Evolutionary conservation across 768 basidiomycete genomes (phyloP), one percentile per base, ranked within the genome.

Genomic region (Boletus eberwhitei): DNA sequence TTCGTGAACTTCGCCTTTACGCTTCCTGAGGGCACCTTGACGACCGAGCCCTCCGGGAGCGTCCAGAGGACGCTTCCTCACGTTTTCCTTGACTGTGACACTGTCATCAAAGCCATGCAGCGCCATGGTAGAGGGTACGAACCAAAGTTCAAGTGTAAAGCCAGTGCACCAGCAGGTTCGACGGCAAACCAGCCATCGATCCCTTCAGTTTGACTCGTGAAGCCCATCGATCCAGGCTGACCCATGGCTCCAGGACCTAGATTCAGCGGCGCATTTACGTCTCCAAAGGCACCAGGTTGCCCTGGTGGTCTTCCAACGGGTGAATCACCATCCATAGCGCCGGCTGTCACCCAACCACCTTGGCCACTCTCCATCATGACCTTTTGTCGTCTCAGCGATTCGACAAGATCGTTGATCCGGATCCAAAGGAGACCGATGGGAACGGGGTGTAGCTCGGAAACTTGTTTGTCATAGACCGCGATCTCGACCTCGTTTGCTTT

Each of bases 401-500:
- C 97, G 17, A 97, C 90, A 22, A 99, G 77, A 70, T 99, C 97
- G 59, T 83, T 90, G 59, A 98, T 88, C 62, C 88, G 84, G 58
- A 99, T 81, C 97, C 97, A 99, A 24, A 98, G 77, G 62, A 98
- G 79, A 29, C 96, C 97, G 57, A 98, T 94, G 34, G 94, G 95
- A 14, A 90, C 81, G 1, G 92, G 86, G 60, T 93, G 82, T 14
- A 76, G 75, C 57, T 93, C 91, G 53, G 85, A 87, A 19, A 83
- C 81, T 64, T 91, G 90, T 62, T 93, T 93, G 73, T 99, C 97
- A 64, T 93, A 94, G 32, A 99, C 83, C 31, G 93, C 90, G 48
- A 99, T 87, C 74, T 98, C 97, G 46, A 98, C 90, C 77, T 99
- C 97, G 68, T 96, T 98, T 14, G 96, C 95, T 73, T 98, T 98